Base-by-base conservation (phyloP, 495 filamentous ascomycete genomes). In the Aspergillus bertholletiae region DNA sequence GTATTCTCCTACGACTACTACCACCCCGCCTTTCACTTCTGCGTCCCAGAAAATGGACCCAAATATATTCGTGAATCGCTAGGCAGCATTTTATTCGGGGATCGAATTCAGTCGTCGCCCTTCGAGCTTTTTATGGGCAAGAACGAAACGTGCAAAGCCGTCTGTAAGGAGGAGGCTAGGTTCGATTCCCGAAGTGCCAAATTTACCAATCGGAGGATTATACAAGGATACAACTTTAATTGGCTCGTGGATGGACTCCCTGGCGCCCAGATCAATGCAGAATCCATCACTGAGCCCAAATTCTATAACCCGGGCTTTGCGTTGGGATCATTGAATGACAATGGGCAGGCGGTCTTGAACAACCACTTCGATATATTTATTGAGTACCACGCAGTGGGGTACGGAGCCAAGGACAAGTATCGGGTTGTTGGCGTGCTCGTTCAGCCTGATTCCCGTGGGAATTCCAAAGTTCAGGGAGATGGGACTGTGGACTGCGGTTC, bases 1-100 rank as follows among this genome's bases (percentile, higher is more conserved):
- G 87, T 96, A 45, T 81, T 96, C 61, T 86, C 92, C 6, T 97
- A 88, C 74, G 93, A 97, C 74, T 97, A 97, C 79, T 98, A 98
- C 69, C 85, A 93, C 60, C 81, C 83, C 18, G 79, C 79, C 1
- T 95, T 98, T 71, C 84, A 85, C 55, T 96, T 96, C 74, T 98
- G 94, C 72, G 74, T 75, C 40, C 94, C 93, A 1, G 76, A 86
- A 57, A 84, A 78, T 44, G 90, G 88, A 17, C 83, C 88, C 1
- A 71, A 88, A 62, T 77, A 85, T 71, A 83, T 92, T 2, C 83
- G 87, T 30, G 92, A 96, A 74, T 96, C 91, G 30, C 70, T 98
- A 52, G 94, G 94, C 5, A 96, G 92, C 72, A 98, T 98, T 60
- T 66, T 98, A 21, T 98, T 98, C 56, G 94, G 94, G 7, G 94